phyloP scores from a whole-genome alignment of 2,329 filamentous ascomycete species.

The Colletotrichum aenigma region DNA sequence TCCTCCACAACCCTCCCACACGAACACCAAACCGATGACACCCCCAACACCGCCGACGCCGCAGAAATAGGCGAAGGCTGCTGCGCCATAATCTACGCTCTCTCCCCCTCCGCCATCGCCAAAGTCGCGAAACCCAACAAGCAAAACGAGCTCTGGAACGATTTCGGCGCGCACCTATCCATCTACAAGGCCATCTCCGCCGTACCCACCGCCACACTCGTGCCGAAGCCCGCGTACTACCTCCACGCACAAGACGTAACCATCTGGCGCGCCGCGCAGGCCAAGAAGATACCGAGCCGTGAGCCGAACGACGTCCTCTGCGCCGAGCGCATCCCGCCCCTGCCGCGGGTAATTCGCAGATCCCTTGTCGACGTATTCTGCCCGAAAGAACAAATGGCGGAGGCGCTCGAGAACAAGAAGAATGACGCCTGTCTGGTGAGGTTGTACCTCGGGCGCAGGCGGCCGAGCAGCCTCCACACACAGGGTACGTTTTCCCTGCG shows the following conservation, averaged over 20 bases:
- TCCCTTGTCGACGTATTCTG: not conserved
- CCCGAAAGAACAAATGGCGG: not conserved
- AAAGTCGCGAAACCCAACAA: not conserved
- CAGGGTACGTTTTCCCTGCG: not conserved
- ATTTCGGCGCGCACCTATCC: not conserved
- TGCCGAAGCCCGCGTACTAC: not conserved
- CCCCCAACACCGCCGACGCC: not conserved
- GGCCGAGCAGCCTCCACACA: not conserved
- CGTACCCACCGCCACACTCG: rapidly evolving
- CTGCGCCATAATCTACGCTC: not conserved
- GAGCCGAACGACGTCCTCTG: not conserved
- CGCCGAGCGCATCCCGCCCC: not conserved
- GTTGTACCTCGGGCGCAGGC: not conserved
- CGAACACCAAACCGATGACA: not conserved
- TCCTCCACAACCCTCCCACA: not conserved
- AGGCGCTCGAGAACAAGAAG: not conserved
- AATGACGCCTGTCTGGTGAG: not conserved
- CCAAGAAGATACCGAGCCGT: not conserved
- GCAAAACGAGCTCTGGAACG: not conserved
- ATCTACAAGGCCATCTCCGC: not conserved
- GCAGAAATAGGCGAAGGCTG: not conserved
- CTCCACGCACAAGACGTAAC: not conserved
- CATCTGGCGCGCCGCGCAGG: not conserved
- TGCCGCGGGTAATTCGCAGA: not conserved
- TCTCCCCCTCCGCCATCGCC: not conserved